Evolutionary conservation across 345 rosid genomes (phyloP).

Genomic region (Murraya koenigii): DNA sequence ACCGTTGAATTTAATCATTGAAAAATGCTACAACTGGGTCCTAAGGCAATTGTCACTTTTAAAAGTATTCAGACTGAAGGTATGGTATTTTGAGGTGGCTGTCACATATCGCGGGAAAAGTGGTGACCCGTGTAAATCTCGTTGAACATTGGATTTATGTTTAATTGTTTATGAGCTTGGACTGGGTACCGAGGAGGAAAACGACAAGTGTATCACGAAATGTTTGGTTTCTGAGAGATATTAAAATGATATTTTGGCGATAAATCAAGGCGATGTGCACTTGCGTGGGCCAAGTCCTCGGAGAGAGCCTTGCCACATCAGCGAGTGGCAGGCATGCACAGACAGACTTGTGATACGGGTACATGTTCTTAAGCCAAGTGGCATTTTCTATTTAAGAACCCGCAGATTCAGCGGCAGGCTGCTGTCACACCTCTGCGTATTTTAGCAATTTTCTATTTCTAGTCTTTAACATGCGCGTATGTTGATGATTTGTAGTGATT

Average conservation of each 20-base stretch:
- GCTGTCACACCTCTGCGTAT: background rate
- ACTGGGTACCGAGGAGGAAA: too few relatives aligned
- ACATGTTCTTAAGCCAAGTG: conserved; percentile 23
- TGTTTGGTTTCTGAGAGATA: background rate
- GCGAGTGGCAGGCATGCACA: conserved; percentile 27
- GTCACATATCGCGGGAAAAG: conserved; percentile 28
- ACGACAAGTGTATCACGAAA: background rate
- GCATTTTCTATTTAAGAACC: conserved; percentile 22
- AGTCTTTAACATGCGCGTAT: conserved; percentile 15
- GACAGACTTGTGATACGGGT: conserved; percentile 7
- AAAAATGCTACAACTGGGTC: background rate
- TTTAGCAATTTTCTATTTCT: background rate
- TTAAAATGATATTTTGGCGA: conserved; percentile 12
- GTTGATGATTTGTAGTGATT: background rate
- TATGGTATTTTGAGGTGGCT: conserved; percentile 26
- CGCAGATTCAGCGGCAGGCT: conserved; percentile 3
- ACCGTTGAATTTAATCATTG: conserved; percentile 26
- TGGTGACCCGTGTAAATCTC: conserved; percentile 20
- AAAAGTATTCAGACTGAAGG: background rate
- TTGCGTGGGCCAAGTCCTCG: conserved; percentile 9
- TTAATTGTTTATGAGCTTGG: too few relatives aligned
- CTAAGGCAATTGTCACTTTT: conserved; percentile 3
- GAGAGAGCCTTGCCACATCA: background rate
- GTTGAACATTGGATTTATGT: too few relatives aligned
- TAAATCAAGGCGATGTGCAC: background rate